phyloP scores from a whole-genome alignment of 2,329 filamentous ascomycete species.

The Colletotrichum sp. region DNA sequence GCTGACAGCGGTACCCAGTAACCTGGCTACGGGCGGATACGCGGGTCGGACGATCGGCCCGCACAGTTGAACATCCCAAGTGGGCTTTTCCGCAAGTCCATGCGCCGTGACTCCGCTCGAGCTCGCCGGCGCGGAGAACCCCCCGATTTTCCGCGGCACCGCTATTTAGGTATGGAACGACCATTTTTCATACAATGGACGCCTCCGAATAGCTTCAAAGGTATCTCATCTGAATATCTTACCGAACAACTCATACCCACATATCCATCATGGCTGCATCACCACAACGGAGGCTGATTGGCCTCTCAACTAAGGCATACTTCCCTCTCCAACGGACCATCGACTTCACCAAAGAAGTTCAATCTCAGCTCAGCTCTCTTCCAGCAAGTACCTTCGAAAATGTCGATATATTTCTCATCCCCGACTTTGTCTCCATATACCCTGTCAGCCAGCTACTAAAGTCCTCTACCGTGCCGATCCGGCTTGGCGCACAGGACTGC shows the following conservation, averaged over 20 bases:
- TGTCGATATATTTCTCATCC: conserved; percentile 77
- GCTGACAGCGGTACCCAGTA: neutral
- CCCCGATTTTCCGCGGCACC: neutral
- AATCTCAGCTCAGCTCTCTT: conserved; percentile 48
- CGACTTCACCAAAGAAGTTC: conserved; percentile 56
- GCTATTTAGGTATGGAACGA: neutral
- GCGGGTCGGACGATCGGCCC: neutral
- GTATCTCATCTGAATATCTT: neutral
- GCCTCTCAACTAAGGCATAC: conserved; percentile 82
- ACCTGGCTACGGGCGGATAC: neutral
- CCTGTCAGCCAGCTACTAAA: conserved; percentile 53
- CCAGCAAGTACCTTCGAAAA: conserved; percentile 23
- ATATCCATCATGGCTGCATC: neutral
- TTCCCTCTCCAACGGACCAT: conserved; percentile 71
- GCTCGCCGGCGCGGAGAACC: neutral
- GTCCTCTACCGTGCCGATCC: conserved; percentile 54
- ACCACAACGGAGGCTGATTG: conserved; percentile 63
- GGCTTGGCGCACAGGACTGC: conserved; percentile 74
- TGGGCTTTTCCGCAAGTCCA: neutral
- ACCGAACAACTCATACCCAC: neutral
- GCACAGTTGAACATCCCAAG: neutral
- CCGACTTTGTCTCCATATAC: conserved; percentile 75
- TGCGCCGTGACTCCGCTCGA: neutral
- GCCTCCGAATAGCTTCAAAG: neutral
- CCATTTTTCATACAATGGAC: neutral